A percentile compares a stretch with the other conserved stretches of the same genome.
Evolutionary conservation across 805 yeast species (phyloP).

Genomic region (Candida corydali): DNA sequence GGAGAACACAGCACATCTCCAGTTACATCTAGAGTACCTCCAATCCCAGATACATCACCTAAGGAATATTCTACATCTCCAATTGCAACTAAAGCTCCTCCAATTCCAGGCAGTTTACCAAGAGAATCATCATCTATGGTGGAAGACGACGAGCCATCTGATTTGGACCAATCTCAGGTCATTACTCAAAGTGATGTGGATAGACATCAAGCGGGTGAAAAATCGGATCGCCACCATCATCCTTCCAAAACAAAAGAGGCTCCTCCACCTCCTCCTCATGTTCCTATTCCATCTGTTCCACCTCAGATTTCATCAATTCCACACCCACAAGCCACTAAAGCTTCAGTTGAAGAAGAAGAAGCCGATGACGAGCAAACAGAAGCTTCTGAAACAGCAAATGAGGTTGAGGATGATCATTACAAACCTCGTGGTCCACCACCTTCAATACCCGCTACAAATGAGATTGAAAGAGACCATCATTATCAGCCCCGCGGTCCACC

Average conservation of each 20-base stretch:
- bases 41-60: constrained; percentile 14
- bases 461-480: constrained; percentile 4
- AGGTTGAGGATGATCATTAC: too few species aligned
- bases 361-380: constrained; percentile 2
- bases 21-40: constrained; percentile 9
- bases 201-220: background rate
- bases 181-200: constrained; percentile 4
- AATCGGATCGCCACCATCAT: background rate
- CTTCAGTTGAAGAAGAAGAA: background rate
- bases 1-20: constrained; percentile 15
- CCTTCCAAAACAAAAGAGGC: constrained; percentile 6
- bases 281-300: constrained; percentile 12
- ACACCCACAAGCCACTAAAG: constrained; percentile 9
- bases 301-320: constrained; percentile 13
- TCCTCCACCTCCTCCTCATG: constrained; percentile 7
- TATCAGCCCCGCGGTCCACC: too few species aligned
- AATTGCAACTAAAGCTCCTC: constrained; percentile 25
- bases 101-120: constrained; percentile 29
- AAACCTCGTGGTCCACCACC: constrained; percentile 4
- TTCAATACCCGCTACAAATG: constrained; percentile 1
- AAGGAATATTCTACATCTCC: constrained; percentile 14
- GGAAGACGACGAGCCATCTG: constrained; percentile 19
- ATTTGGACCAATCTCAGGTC: constrained; percentile 8
- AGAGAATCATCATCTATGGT: constrained; percentile 17
- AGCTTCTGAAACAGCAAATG: background rate